Base-by-base conservation (phyloP, 768 basidiomycete species). In the Mycena crocata region DNA sequence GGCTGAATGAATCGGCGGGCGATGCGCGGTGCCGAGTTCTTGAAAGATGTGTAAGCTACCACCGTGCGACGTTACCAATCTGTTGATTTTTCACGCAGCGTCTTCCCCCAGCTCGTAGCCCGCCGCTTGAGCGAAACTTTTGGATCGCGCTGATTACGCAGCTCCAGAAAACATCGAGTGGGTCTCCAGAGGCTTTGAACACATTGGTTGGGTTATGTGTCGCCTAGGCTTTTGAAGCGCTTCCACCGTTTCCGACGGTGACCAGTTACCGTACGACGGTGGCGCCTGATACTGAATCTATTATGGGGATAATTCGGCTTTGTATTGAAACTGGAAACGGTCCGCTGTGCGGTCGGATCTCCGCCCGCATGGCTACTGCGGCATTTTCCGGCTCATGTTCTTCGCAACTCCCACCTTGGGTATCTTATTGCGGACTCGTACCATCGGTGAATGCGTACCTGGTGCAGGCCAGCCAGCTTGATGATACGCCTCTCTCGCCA, bases 21-120 rank as follows among this genome's bases (percentile, higher is more conserved):
- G n/a, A 17, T 37, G 37, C 52, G 52, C 7, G 52, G 52, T 15
- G 52, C 35, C 52, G 52, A 54, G 8, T 54, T 54, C n/a, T 17
- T 54, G 37, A 54, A 5, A 54, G 52, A 54, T 28, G 52, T 54
- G 52, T 54, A 54, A 54, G 50, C n/a, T 5, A 32, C 3, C 5
- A 9, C 24, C 15, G 14, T 26, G 9, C n/a, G 26, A 14, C 21
- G 17, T n/a, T 26, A 35, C n/a, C 15, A 12, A 4, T 23, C 34
- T 15, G 8, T 19, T 31, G 14, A 49, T 26, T 26, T 26, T 46
- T 26, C 5, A 2, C 48, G 17, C 24, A 54, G 52, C 23, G 39
- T 54, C 9, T 54, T 54, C 24, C 52, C 52, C 8, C 52, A 54
- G 24, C 35, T 54, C 4, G 3, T 24, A 35, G n/a, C 35, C 5